Base-by-base conservation (phyloP, 345 rosid species). In the Hibiscus tridactylites region DNA sequence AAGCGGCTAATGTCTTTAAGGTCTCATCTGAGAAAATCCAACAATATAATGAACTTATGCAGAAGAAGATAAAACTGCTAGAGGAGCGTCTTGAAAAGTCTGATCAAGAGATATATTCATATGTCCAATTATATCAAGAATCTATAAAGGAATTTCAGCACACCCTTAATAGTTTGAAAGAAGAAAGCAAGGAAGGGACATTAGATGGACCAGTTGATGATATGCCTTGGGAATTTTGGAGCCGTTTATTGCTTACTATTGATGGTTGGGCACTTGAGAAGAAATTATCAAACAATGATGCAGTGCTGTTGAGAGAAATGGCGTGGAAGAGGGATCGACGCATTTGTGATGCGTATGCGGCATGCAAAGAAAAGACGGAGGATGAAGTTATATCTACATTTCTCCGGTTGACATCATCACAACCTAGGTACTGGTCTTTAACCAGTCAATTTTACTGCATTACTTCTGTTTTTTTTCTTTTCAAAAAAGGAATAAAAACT, bases 241-340 rank as follows among this genome's bases (percentile, higher is more conserved):
- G 97, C 77, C 85, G 73, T 78, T 80, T 94, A 74, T 80, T 91
- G 77, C 87, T 94, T 76, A 86, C 81, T 35, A 78, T 94, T 83
- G 98, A 88, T 85, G 98, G 98, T 57, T 94, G 98, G 98, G 72
- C 85, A 66, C 96, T 94, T 72, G 98, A 94, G 80, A 84, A 88
- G 77, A 94, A 89, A 85, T 75, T 94, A 76, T 83, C 81, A 54
- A 72, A 72, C 69, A 67, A 66, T 52, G 93, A 90, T 77, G 96
- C 92, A 71, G 81, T 85, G 64, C 64, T 82, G 35, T 82, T 94
- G 78, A 85, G 98, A 78, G 95, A 90, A 77, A 81, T 87, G 96
- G 85, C 73, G 39, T 88, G 95, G 98, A 90, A 88, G 86, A 88
- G 90, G 79, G 91, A 94, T 26, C 61, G 89, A 52, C 83, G 72